Evolutionary conservation across 139 green algal genomes (phyloP).

Genomic region (Chlorella sp.): DNA sequence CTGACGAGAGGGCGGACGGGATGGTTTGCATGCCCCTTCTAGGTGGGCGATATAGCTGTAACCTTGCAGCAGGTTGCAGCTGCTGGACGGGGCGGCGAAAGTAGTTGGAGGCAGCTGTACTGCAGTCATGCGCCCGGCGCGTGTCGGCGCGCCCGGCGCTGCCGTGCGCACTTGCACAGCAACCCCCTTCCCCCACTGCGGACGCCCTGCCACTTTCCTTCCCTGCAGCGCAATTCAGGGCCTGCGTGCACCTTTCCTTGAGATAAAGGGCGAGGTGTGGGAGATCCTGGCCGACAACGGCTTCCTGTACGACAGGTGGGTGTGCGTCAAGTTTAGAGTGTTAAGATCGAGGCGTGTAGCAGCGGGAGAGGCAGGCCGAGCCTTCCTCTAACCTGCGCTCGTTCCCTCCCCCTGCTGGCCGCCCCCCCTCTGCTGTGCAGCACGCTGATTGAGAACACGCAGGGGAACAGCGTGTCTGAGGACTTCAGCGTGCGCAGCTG

Average conservation of each 20-base stretch:
- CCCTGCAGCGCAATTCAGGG: neutral
- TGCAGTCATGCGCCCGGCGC: too few relatives aligned
- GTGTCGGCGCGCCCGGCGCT: too few relatives aligned
- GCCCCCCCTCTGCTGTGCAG: neutral
- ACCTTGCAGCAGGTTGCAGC: neutral
- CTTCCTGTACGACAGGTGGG: constrained; percentile 19
- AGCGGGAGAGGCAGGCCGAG: too few relatives aligned
- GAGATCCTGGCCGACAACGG: neutral
- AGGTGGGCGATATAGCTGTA: too few relatives aligned
- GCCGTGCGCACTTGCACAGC: neutral
- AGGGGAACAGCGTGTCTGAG: neutral
- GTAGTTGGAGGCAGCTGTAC: too few relatives aligned
- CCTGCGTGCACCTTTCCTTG: neutral
- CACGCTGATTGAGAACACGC: constrained; percentile 33
- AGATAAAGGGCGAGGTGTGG: constrained; percentile 1
- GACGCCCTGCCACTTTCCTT: neutral
- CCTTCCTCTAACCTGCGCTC: too few relatives aligned
- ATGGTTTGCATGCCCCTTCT: too few relatives aligned
- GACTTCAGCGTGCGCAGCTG: constrained; percentile 9
- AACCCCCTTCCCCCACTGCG: neutral
- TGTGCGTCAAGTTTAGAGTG: neutral
- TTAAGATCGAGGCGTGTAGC: neutral
- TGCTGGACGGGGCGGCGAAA: too few relatives aligned
- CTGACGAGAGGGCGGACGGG: too few relatives aligned
- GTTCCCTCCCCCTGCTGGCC: too few relatives aligned